A percentile compares a stretch with the other conserved stretches of the same genome.
Evolutionary conservation across 2,329 filamentous ascomycete genomes (phyloP).

Genomic region (Lasiodiplodia sp.): DNA sequence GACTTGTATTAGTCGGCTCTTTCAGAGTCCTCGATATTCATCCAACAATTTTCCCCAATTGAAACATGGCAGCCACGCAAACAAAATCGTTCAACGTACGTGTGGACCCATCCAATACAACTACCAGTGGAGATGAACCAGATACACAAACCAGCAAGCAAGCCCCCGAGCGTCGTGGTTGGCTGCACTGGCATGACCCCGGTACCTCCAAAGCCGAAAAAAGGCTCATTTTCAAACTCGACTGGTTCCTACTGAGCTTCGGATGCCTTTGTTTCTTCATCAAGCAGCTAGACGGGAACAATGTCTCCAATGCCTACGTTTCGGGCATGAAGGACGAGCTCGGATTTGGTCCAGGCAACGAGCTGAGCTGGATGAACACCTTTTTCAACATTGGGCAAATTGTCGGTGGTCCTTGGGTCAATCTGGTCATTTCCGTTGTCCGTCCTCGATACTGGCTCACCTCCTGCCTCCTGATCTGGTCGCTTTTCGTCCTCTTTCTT

Average conservation of each 20-base stretch:
- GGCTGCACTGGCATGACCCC: conserved; percentile 23
- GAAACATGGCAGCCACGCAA: too few relatives aligned
- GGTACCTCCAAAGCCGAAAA: conserved; percentile 31
- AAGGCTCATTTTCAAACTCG: conserved; percentile 34
- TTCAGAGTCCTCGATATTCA: too few relatives aligned
- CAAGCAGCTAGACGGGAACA: conserved; percentile 37
- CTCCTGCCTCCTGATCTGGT: background rate
- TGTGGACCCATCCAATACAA: too few relatives aligned
- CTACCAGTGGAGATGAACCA: too few relatives aligned
- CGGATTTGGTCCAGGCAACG: conserved; percentile 34
- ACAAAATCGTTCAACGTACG: too few relatives aligned
- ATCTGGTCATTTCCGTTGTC: background rate
- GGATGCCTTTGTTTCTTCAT: conserved; percentile 34
- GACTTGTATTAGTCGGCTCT: too few relatives aligned
- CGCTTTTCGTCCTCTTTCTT: background rate
- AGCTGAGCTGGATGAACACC: background rate
- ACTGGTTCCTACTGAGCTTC: conserved; percentile 32
- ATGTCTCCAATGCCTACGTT: conserved; percentile 39
- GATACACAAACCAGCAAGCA: too few relatives aligned
- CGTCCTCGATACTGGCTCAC: too few relatives aligned
- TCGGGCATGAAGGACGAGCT: conserved; percentile 42
- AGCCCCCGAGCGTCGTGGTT: too few relatives aligned
- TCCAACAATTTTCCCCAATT: too few relatives aligned
- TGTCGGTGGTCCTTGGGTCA: conserved; percentile 5
- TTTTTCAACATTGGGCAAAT: conserved; percentile 21